These are phyloP conservation scores for Hordeum pubiflorum DNA, from an alignment of 202 grass and related monocot species.

Conservation along the genomic window DNA sequence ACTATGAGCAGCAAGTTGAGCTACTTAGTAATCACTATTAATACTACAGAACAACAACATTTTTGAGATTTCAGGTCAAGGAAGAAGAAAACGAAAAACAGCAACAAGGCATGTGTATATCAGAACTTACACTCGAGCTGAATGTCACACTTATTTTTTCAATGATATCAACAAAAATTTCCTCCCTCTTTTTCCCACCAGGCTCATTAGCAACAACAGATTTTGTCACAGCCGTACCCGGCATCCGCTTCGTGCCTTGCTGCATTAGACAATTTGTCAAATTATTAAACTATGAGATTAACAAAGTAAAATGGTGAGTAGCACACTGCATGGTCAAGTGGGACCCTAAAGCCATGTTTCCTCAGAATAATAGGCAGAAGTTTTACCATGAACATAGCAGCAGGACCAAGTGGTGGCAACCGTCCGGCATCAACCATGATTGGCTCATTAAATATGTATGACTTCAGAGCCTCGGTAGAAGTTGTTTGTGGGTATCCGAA, in stretches of 20 bases:
- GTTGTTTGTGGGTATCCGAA: slow-evolving; percentile 98
- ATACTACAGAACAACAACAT: background rate
- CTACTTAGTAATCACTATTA: background rate
- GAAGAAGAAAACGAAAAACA: background rate
- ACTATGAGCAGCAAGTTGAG: background rate
- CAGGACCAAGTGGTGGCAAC: slow-evolving; percentile 87
- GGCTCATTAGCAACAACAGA: slow-evolving; percentile 86
- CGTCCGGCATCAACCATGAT: slow-evolving; percentile 92
- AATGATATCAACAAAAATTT: slow-evolving; percentile 99
- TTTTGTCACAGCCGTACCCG: slow-evolving; percentile 98
- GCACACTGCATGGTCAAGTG: slow-evolving; percentile 13
- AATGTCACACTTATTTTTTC: slow-evolving; percentile 99
- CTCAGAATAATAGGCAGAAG: background rate
- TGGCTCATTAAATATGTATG: slow-evolving; percentile 97
- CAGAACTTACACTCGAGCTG: slow-evolving; percentile 82
- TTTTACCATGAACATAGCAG: slow-evolving; percentile 96
- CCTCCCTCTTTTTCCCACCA: slow-evolving; percentile 94
- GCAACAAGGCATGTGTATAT: background rate
- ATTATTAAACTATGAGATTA: slow-evolving; percentile 22
- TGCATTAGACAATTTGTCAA: slow-evolving; percentile 43
- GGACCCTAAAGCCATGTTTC: background rate
- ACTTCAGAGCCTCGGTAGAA: slow-evolving; percentile 93
- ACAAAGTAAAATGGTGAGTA: background rate
- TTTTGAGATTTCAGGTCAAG: background rate
- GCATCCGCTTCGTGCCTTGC: slow-evolving; percentile 96